phyloP scores from a whole-genome alignment of 495 filamentous ascomycete genomes.

The Penicillium bialowiezense region DNA sequence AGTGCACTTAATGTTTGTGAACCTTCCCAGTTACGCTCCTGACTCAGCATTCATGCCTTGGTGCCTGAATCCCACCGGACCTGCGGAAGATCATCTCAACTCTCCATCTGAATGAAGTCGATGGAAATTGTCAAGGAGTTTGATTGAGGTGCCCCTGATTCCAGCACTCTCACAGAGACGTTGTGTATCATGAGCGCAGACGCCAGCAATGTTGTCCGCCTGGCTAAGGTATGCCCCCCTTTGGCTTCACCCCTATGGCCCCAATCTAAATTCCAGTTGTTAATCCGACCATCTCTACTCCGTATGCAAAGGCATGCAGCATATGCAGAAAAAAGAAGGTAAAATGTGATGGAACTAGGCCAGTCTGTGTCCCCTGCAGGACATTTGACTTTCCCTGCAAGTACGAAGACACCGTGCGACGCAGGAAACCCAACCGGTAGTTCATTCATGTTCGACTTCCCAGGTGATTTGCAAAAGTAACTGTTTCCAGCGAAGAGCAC shows the following conservation, averaged over 20 bases:
- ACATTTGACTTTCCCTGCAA: constrained; percentile 8
- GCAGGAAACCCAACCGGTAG: not conserved
- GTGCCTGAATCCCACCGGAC: not conserved
- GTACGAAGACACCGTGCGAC: constrained; percentile 5
- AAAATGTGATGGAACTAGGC: constrained; percentile 14
- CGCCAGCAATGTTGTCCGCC: not conserved
- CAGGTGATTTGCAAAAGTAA: not conserved
- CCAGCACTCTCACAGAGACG: not conserved
- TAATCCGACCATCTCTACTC: not conserved
- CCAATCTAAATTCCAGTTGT: not conserved
- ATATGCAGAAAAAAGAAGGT: constrained; percentile 12
- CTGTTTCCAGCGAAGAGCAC: not conserved
- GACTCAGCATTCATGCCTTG: not conserved
- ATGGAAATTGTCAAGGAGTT: not conserved
- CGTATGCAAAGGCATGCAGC: constrained; percentile 7
- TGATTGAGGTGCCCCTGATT: not conserved
- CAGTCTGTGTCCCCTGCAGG: constrained; percentile 7
- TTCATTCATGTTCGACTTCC: not conserved
- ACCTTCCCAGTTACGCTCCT: not conserved
- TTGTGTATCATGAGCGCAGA: not conserved
- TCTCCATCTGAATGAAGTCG: not conserved
- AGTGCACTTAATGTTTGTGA: too few relatives aligned
- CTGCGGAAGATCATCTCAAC: not conserved
- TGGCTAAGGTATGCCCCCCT: not conserved
- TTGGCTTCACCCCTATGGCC: not conserved